phyloP scores from a whole-genome alignment of 1,284 basidiomycete species.

The Exobasidium rhododendri region DNA sequence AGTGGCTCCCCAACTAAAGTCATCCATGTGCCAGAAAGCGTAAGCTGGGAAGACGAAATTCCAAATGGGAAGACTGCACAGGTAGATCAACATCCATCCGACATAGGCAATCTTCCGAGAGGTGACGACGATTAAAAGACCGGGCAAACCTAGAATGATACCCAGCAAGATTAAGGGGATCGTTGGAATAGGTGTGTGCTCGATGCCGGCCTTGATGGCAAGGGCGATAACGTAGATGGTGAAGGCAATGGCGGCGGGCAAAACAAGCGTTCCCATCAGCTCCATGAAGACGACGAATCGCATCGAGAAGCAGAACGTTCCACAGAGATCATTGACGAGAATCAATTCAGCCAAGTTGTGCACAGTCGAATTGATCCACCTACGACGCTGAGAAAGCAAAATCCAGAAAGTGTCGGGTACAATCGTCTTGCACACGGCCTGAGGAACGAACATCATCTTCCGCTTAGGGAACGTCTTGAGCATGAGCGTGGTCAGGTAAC shows the following conservation, averaged over 20 bases:
- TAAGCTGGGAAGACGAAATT: constrained; percentile 56
- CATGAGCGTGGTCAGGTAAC: constrained; percentile 59
- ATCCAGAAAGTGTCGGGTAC: constrained; percentile 59
- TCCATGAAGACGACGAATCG: constrained; percentile 58
- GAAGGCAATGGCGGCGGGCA: constrained; percentile 58
- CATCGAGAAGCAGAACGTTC: constrained; percentile 59
- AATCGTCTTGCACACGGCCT: constrained; percentile 58
- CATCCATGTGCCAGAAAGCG: constrained; percentile 57
- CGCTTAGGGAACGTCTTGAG: constrained; percentile 59
- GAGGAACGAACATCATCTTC: constrained; percentile 58
- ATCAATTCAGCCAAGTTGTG: constrained; percentile 59
- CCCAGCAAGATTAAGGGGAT: constrained; percentile 54
- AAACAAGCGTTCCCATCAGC: constrained; percentile 57
- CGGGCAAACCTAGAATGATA: constrained; percentile 58
- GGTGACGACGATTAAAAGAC: constrained; percentile 57
- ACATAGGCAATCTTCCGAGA: constrained; percentile 57
- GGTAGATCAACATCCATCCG: constrained; percentile 58
- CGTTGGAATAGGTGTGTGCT: constrained; percentile 21
- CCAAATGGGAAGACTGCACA: constrained; percentile 58
- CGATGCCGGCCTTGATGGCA: constrained; percentile 41
- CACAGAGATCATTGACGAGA: constrained; percentile 58
- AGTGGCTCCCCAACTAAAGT: constrained; percentile 57
- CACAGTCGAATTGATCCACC: constrained; percentile 60
- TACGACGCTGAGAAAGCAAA: constrained; percentile 57
- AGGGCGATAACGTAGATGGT: constrained; percentile 55